Conservation (phyloP, 345 rosid species). For the Arabidopsis thaliana region DNA sequence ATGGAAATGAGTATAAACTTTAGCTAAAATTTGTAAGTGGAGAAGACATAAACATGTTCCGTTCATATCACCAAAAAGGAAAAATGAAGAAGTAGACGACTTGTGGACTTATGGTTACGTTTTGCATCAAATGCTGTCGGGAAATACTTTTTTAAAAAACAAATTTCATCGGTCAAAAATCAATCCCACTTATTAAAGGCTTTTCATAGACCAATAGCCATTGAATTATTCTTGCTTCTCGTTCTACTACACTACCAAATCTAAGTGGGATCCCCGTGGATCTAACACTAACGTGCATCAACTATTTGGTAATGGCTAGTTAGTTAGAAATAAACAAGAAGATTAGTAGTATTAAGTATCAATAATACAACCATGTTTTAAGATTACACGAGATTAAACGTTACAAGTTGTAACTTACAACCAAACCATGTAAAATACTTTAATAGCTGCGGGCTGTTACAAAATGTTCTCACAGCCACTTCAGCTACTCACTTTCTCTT, state of each 20-base stretch:
- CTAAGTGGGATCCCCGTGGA: conserved; percentile 47
- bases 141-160: background rate
- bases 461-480: conserved; percentile 47
- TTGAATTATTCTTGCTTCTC: conserved; percentile 39
- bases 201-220: conserved; percentile 35
- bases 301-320: conserved; percentile 9
- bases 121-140: conserved; percentile 46
- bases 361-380: conserved; percentile 30
- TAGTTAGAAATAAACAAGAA: background rate
- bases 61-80: conserved; percentile 38
- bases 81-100: conserved; percentile 26
- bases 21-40: conserved; percentile 37
- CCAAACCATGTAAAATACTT: conserved; percentile 36
- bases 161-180: conserved; percentile 28
- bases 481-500: conserved; percentile 36
- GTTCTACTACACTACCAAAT: conserved; percentile 23
- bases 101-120: conserved; percentile 36
- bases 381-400: conserved; percentile 40
- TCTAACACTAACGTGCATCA: conserved; percentile 31
- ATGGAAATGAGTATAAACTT: conserved; percentile 23
- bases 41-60: conserved; percentile 37
- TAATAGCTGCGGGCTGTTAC: conserved; percentile 50
- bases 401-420: conserved; percentile 27
- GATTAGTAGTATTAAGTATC: conserved; percentile 16
- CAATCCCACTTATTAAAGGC: conserved; percentile 43